Evolutionary conservation across 208 protist genomes (phyloP), one percentile per base, ranked within the genome.

Genomic region (Wallacemonas collosoma): DNA sequence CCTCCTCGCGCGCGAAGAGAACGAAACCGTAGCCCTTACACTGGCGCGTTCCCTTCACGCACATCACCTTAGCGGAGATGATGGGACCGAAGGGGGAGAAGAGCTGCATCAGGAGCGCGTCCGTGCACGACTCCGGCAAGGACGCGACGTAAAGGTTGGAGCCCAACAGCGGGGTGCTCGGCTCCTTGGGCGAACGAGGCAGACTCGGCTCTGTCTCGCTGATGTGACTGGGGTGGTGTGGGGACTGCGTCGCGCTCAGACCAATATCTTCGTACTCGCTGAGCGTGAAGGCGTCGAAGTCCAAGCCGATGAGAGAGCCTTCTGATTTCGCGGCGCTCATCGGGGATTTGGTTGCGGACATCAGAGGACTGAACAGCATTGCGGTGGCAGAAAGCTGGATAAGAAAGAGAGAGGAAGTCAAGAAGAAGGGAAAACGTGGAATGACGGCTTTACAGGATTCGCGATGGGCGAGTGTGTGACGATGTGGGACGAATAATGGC

Each of bases 1-100:
- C 76, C 17, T 92, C 82, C 47, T 79, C 72, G 54, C 66, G 75
- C 60, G 89, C 76, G 62, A 93, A 94, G 41, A 92, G 74, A 38
- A 94, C 89, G 40, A 94, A 94, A 68, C 86, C 89, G 75, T 92
- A 92, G 38, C 86, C 89, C 55, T 88, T 88, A 80, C 84, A 94
- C 14, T 68, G 75, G 43, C 79, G 70, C 6, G 79, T 87, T 43
- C 75, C 78, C 43, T 89, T 89, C 72, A 83, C 74, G 65, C 82
- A 87, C 80, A 96, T 93, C 48, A 93, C 86, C 73, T 87, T 86
- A 8, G 85, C 87, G 5, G 77, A 87, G 39, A 86, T 36, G 61
- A 94, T 88, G 38, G 66, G 68, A 36, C 89, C 89, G 75, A 87
- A 94, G 45, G 86, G 83, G 40, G 75, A 62, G 64, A 91, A 88